A percentile compares a stretch with the other conserved stretches of the same genome.
Evolutionary conservation across 768 basidiomycete species (phyloP).

Genomic region (Trametes coccinea): DNA sequence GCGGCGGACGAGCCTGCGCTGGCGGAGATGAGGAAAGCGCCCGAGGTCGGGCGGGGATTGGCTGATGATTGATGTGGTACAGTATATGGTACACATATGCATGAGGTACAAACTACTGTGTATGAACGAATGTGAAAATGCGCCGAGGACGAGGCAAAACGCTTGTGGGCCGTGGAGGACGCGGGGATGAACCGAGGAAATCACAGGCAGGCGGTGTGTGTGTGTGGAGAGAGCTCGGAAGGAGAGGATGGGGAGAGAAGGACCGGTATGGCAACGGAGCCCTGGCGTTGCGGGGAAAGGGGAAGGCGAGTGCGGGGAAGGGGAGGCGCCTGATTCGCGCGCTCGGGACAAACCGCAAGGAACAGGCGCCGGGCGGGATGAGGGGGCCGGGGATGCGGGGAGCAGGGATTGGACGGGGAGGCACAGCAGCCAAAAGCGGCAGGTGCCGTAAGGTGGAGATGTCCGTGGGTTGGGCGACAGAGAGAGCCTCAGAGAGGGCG

Average conservation of each 20-base stretch:
- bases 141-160: neutral
- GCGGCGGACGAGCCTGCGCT: neutral
- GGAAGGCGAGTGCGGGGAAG: conserved; percentile 17
- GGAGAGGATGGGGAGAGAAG: neutral
- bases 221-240: neutral
- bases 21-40: conserved; percentile 7
- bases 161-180: neutral
- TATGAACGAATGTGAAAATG: neutral
- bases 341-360: neutral
- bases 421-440: conserved; percentile 2
- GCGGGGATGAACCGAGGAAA: conserved; percentile 6
- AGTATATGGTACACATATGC: too few species aligned
- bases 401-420: neutral
- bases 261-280: conserved; percentile 10
- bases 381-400: conserved; percentile 10
- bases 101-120: too few species aligned
- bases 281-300: conserved; percentile 19
- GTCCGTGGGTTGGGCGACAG: conserved; percentile 13
- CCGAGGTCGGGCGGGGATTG: conserved; percentile 5
- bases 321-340: conserved; percentile 3
- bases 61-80: neutral
- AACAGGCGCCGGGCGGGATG: conserved; percentile 7
- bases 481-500: neutral
- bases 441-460: conserved; percentile 18
- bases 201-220: neutral